Base-by-base conservation (phyloP, 2,329 filamentous ascomycete species). In the Cladosporium sp. region DNA sequence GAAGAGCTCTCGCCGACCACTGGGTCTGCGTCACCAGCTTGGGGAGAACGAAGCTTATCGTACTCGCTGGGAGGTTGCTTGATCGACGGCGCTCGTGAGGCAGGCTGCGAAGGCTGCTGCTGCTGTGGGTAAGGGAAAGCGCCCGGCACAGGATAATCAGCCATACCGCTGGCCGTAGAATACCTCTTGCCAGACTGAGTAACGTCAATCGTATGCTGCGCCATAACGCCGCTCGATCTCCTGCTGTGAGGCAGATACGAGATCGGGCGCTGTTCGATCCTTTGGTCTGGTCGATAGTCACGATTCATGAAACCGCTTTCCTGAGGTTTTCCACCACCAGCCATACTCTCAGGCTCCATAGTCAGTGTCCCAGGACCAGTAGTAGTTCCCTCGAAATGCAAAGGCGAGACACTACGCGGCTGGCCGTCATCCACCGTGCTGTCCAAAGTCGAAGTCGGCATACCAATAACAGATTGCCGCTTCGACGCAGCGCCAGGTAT, bases 161-260 rank as follows among this genome's bases (percentile, higher is more conserved):
- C 38, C 24, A 30, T 18, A 11, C 21, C 41, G 11, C 38, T 30
- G 24, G 38, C 24, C 14, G 41, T 34, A 15, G 60, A 63, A 34
- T 12, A 55, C 26, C 47, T 63, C 24, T 63, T 54, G 24, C 54
- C n/a, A 21, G 30, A 15, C 26, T 55, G 60, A 21, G 30, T 10
- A 4, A 30, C 3, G 2, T 26, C 70, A 21, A 66, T 66, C 14
- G 68, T 49, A 28, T 55, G 70, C 10, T 67, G 55, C 7, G 69
- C 32, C 69, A 61, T 38, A 68, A 66, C 28, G 73, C 21, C 36
- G 18, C 57, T 59, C 24, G 57, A 47, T 10, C 24, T 12, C n/a
- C 57, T 59, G 57, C 57, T 59, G 38, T 59, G 66, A n/a, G 69
- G 69, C 65, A 71, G 65, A 57, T 74, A 76, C 4, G 74, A 74